These are phyloP conservation scores for Leishmania amazonensis DNA, from an alignment of 208 protist genomes.

Conservation along the genomic window DNA sequence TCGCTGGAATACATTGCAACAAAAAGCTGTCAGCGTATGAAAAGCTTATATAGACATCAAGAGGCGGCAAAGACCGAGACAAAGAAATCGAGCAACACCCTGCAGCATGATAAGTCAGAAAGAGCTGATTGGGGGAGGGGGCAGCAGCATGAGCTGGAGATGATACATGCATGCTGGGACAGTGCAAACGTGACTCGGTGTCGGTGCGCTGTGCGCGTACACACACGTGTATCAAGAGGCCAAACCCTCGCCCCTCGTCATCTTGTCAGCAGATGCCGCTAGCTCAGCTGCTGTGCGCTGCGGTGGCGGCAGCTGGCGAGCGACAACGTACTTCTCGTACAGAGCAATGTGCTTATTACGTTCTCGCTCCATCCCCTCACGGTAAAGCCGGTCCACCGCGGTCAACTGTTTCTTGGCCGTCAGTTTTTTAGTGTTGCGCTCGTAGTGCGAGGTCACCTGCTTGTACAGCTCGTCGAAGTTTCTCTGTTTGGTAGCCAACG, in stretches of 20 bases:
- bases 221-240: constrained; percentile 17
- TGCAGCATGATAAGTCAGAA: not conserved
- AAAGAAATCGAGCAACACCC: not conserved
- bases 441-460: constrained; percentile 32
- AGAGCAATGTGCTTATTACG: constrained; percentile 75
- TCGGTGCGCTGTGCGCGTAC: not conserved
- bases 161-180: not conserved
- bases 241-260: constrained; percentile 64
- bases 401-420: constrained; percentile 42
- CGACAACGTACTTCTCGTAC: constrained; percentile 78
- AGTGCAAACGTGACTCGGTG: not conserved
- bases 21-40: too few relatives aligned
- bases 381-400: constrained; percentile 62
- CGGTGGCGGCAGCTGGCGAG: constrained; percentile 26
- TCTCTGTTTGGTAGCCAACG: constrained; percentile 47
- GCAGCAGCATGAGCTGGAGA: not conserved
- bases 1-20: not conserved
- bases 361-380: constrained; percentile 75
- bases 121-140: not conserved
- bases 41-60: not conserved
- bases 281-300: constrained; percentile 42
- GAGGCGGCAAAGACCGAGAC: too few relatives aligned
- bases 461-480: constrained; percentile 56
- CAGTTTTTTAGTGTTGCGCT: constrained; percentile 39
- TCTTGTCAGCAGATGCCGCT: constrained; percentile 53